Conservation (phyloP, 257 asterid genomes). For the Solanum microdontum region DNA sequence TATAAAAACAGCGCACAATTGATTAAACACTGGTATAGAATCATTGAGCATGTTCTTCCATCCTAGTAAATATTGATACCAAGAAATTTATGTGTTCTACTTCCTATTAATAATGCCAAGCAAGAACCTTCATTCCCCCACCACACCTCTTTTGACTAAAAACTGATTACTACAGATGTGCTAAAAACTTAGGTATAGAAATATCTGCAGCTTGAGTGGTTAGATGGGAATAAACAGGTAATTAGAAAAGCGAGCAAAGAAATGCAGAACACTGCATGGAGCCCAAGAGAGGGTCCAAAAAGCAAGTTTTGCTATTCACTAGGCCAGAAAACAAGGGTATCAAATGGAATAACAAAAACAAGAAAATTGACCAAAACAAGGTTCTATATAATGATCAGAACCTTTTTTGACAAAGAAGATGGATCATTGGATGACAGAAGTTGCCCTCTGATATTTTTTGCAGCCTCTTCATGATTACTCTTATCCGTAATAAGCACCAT, state of each 20-base stretch:
- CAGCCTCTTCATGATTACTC: constrained; percentile 23
- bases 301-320: neutral
- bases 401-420: constrained; percentile 61
- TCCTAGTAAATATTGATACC: neutral
- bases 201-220: neutral
- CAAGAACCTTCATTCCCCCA: neutral
- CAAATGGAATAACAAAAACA: neutral
- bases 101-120: neutral
- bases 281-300: neutral
- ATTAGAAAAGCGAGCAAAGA: neutral
- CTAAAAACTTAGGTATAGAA: neutral
- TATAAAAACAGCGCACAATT: neutral
- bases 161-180: neutral
- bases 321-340: neutral
- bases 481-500: constrained; percentile 42
- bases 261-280: neutral
- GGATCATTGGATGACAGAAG: constrained; percentile 21
- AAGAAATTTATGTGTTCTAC: neutral
- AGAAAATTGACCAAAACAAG: neutral
- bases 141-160: neutral
- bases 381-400: constrained; percentile 1
- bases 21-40: neutral
- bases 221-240: neutral
- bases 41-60: neutral
- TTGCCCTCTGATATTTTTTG: constrained; percentile 25